Evolutionary conservation across 495 filamentous ascomycete genomes (phyloP).

Genomic region (Friedmanniomyces simplex): DNA sequence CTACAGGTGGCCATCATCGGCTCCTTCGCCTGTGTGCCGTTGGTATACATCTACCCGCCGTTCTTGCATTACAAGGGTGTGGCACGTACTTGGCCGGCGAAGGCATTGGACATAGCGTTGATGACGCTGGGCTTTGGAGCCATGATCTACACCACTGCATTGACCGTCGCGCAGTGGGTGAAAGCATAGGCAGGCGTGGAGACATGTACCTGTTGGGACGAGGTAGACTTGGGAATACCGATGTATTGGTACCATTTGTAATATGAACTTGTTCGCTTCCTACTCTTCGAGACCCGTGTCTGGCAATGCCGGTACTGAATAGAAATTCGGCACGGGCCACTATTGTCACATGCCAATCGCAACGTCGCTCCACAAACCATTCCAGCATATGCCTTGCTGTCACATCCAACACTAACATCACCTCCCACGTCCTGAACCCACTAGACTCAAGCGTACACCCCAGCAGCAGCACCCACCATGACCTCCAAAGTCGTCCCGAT

Average conservation of each 20-base stretch:
- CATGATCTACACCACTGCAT: slow-evolving; percentile 78
- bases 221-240: neutral
- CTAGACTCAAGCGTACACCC: no score
- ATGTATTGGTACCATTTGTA: no score
- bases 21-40: slow-evolving; percentile 46
- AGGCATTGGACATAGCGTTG: slow-evolving; percentile 59
- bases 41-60: slow-evolving; percentile 47
- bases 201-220: neutral
- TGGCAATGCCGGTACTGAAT: no score
- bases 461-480: slow-evolving; percentile 3
- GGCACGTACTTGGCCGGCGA: slow-evolving; percentile 50
- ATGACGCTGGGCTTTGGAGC: slow-evolving; percentile 70
- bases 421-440: no score
- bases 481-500: slow-evolving; percentile 15
- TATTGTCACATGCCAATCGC: no score
- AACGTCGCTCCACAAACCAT: no score
- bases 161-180: slow-evolving; percentile 84
- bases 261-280: no score
- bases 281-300: no score
- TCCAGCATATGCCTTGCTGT: no score
- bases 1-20: slow-evolving; percentile 45
- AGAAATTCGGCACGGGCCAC: no score
- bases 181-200: neutral
- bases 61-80: slow-evolving; percentile 81
- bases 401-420: no score